Conservation (phyloP, 1,284 basidiomycete species). For the Peniophora sp. region DNA sequence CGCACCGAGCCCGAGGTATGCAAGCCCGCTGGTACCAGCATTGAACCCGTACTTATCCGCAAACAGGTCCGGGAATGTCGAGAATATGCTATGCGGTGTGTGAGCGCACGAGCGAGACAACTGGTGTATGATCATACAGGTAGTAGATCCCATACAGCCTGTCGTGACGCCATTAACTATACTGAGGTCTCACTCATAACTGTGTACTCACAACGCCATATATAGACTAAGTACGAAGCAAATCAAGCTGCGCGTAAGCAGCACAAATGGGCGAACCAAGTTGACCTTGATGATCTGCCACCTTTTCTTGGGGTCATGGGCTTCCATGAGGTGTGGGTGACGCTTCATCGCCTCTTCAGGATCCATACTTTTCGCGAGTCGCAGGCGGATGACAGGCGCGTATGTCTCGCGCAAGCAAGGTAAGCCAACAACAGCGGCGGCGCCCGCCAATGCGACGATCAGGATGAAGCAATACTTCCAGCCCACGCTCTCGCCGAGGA, state of each 20-base stretch:
- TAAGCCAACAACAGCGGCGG: constrained; percentile 38
- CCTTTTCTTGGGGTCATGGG: constrained; percentile 20
- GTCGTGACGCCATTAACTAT: constrained; percentile 1
- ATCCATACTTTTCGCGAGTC: constrained; percentile 29
- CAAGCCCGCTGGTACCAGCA: constrained; percentile 28
- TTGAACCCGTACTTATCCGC: constrained; percentile 23
- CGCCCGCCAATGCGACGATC: constrained; percentile 37
- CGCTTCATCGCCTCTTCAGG: constrained; percentile 23
- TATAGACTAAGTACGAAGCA: constrained; percentile 55
- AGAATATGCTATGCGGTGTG: constrained; percentile 65
- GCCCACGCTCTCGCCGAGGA: neutral
- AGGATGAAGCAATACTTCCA: constrained; percentile 56
- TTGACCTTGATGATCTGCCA: constrained; percentile 35
- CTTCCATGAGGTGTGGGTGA: constrained; percentile 26
- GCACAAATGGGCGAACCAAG: constrained; percentile 40
- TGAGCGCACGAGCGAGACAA: neutral
- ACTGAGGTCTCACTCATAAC: neutral
- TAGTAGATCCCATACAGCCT: constrained; percentile 39
- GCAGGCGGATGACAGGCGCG: constrained; percentile 47
- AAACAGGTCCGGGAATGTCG: constrained; percentile 40
- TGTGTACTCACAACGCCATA: constrained; percentile 50
- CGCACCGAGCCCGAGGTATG: constrained; percentile 29
- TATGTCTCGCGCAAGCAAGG: constrained; percentile 57
- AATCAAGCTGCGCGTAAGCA: constrained; percentile 48
- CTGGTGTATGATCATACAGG: neutral